Conservation (phyloP, 2,329 filamentous ascomycete species). For the Sporothrix phasma region DNA sequence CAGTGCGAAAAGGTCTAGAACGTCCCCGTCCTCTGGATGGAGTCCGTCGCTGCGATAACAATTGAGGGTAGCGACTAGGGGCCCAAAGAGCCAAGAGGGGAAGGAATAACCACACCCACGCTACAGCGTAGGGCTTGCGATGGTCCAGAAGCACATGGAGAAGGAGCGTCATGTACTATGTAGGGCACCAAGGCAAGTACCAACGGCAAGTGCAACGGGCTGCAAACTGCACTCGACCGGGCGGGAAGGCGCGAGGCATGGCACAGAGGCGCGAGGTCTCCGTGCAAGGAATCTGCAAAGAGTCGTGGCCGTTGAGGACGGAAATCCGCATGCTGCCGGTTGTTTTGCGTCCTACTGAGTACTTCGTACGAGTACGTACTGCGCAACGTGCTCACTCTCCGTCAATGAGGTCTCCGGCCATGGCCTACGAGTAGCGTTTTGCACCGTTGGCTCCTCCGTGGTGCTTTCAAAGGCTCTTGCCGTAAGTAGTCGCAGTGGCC, state of each 20-base stretch:
- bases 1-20: conserved; percentile 15
- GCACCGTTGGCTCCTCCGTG: neutral
- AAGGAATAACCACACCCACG: conserved; percentile 14
- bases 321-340: neutral
- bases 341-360: neutral
- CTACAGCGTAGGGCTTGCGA: neutral
- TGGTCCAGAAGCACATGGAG: neutral
- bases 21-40: conserved; percentile 14
- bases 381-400: neutral
- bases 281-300: neutral
- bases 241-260: neutral
- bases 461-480: neutral
- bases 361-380: no score
- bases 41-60: conserved; percentile 14
- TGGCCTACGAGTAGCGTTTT: neutral
- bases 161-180: neutral
- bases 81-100: conserved; percentile 9
- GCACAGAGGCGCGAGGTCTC: neutral
- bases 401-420: no score
- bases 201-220: neutral
- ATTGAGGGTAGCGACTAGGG: conserved; percentile 15
- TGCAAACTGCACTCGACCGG: neutral
- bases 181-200: neutral
- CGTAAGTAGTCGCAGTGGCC: conserved; percentile 8
- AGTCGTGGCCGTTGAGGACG: neutral